A percentile compares a stretch with the other conserved stretches of the same genome.
phyloP scores from a whole-genome alignment of 163 green algal species.

The Chlorella variabilis region DNA sequence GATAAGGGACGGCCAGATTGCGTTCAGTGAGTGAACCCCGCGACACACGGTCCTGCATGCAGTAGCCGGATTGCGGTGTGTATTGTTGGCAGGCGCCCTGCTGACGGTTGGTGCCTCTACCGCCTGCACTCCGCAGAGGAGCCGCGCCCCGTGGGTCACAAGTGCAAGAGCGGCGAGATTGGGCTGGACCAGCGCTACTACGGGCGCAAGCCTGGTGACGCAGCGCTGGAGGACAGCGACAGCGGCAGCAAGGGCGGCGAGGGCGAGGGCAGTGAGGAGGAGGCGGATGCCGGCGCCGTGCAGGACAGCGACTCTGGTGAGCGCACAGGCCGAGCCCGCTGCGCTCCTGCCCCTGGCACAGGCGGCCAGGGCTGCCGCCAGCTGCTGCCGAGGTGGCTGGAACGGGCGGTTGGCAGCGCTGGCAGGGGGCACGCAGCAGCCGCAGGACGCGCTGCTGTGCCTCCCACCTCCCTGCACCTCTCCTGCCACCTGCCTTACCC shows the following conservation, averaged over 20 bases:
- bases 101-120: no score
- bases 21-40: constrained; percentile 69
- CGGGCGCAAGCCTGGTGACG: constrained; percentile 18
- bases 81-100: no score
- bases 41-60: background rate
- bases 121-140: constrained; percentile 45
- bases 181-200: constrained; percentile 24
- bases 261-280: background rate
- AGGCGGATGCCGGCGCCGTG: background rate
- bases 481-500: no score
- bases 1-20: constrained; percentile 66
- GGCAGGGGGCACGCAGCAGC: no score
- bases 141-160: constrained; percentile 18
- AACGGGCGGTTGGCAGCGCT: no score
- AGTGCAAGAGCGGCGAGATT: constrained; percentile 28
- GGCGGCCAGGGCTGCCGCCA: no score
- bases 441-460: no score
- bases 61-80: no score
- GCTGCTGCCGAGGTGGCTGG: no score
- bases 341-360: no score
- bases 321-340: no score
- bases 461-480: no score
- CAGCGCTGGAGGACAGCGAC: constrained; percentile 2
- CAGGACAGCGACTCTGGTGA: constrained; percentile 21
- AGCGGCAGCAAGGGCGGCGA: constrained; percentile 20